Percentiles rank a stretch among this genome's conserved stretches.
Conservation (phyloP, 2,329 filamentous ascomycete species). For the Ophiostoma tasmaniense region DNA sequence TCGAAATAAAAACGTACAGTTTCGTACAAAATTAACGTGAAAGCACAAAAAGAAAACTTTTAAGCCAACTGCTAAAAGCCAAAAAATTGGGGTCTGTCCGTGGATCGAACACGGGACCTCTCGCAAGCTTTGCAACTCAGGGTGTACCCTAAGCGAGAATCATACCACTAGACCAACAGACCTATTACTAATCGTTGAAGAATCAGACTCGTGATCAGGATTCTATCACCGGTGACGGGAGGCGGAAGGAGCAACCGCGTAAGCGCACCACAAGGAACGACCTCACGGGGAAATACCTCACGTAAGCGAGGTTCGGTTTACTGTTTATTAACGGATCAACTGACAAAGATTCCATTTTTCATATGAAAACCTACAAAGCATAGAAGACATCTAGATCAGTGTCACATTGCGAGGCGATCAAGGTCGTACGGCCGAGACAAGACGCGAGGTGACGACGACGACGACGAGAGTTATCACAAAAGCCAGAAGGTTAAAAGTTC, state of each 20-base stretch:
- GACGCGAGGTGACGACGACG: not conserved
- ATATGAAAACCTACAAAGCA: not conserved
- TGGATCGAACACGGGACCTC: slow-evolving; percentile 8
- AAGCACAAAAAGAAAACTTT: too few relatives aligned
- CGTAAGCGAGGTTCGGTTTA: not conserved
- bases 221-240: not conserved
- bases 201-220: not conserved
- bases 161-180: slow-evolving; percentile 50
- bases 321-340: not conserved
- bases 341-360: not conserved
- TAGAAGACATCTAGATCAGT: not conserved
- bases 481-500: not conserved
- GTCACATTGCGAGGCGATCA: not conserved
- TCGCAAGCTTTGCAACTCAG: slow-evolving; percentile 6
- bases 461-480: not conserved
- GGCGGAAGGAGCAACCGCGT: not conserved
- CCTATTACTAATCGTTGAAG: not conserved
- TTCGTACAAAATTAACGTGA: too few relatives aligned
- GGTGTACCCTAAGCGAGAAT: slow-evolving; percentile 52
- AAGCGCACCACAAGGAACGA: not conserved
- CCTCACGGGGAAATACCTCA: not conserved
- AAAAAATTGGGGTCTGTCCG: slow-evolving; percentile 2
- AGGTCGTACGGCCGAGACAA: not conserved
- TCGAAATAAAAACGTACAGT: too few relatives aligned
- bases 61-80: too few relatives aligned